Base-by-base conservation (phyloP, 305 asterid species). In the Plantago lanceolata region DNA sequence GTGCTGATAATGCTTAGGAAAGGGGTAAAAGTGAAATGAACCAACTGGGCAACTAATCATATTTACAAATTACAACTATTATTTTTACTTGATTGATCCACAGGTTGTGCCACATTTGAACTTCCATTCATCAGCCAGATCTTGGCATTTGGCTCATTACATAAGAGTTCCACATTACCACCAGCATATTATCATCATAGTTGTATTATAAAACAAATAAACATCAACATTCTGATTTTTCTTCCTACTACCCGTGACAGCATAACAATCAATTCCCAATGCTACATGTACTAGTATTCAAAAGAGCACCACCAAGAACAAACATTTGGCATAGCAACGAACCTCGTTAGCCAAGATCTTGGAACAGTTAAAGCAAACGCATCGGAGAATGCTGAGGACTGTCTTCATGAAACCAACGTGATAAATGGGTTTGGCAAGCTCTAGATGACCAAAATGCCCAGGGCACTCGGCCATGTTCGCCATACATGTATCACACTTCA, bases 401-500 rank as follows among this genome's bases (percentile, higher is more conserved):
- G 90, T 84, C 79, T 88, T 93, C 76, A 93, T 80, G 69, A 93
- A 93, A 8, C 99, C 99, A 45, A 93, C 83, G 64, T 93, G 99
- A 75, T 77, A 93, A 96, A 93, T 93, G n/a, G 99, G 99, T 50
- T 93, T 93, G 0, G 99, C 99, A 3, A 93, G 92, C 89, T 93
- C 99, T 13, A 93, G 96, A 69, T 93, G 99, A 14, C 97, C 99
- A 19, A 93, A 93, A 68, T 93, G 99, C 37, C 99, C 99, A 2
- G 99, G 92, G 64, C 99, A 93, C 73, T 93, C 97, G 0, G 97
- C 99, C 99, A 93, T 93, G 65, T 75, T 90, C 8, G 95, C 86
- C 97, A 90, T 93, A 80, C 99, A 93, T 14, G 99, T 93, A 72
- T 90, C 99, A 26, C 99, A 93, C 81, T 93, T 93, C 86, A 84